Evolutionary conservation across 1,139 yeast genomes (phyloP), one percentile per base, ranked within the genome.

Genomic region (Taphrina communis): DNA sequence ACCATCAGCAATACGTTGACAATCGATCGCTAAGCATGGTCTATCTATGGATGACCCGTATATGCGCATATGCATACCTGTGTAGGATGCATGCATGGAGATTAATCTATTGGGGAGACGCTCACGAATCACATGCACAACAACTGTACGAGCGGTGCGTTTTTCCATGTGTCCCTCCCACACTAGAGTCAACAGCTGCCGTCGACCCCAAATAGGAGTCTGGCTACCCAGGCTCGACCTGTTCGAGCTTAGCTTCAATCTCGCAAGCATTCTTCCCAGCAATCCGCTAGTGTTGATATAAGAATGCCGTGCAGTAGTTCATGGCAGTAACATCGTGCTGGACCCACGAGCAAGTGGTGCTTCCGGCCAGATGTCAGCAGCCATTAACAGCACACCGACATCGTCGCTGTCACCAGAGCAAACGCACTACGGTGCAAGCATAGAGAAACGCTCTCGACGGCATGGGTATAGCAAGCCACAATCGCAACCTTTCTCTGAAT

Each of bases 381-480:
- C 48, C 12, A n/a, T 7, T 17, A 44, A 17, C 19, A 44, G 19
- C 19, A 14, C 19, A 17, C 48, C 48, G n/a, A 17, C 48, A 7
- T 14, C 48, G 8, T 44, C 48, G n/a, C 12, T 17, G 8, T 44
- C 48, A 12, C 19, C 48, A n/a, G 35, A n/a, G 11, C 55, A 21
- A 21, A 17, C 55, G 17, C 11, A 7, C 12, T 12, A 25, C 8
- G 9, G n/a, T 8, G n/a, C 36, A 11, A 50, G 55, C 35, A 50
- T n/a, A 25, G 38, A 4, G 17, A 50, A 50, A n/a, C 48, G 19
- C 19, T 17, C 8, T 31, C 65, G 65, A 21, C 53, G 67, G n/a
- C 55, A 11, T 35, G 67, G 67, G 14, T 63, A 63, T 39, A 35
- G 35, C 46, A 65, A 58, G 38, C 69, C 69, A 8, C 48, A 48